Conservation (phyloP, 306 rosid species). For the Gleditsia sinensis region DNA sequence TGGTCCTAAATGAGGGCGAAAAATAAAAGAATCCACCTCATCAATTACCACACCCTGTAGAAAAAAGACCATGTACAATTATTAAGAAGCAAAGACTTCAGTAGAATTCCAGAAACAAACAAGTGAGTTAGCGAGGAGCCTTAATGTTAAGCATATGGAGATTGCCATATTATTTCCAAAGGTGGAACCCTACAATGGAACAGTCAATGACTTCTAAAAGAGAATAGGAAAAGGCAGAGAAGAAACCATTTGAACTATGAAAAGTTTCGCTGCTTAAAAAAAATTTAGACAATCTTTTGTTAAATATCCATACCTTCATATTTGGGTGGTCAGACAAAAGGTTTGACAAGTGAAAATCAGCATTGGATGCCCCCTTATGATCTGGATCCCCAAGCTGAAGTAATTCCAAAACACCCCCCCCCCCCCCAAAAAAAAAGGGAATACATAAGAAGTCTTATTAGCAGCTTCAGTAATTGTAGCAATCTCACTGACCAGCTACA, state of each 20-base stretch:
- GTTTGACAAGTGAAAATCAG: slow-evolving; percentile 87
- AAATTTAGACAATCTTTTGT: not conserved
- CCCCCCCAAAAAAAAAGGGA: not conserved
- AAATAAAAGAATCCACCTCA: slow-evolving; percentile 94
- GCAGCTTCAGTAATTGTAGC: slow-evolving; percentile 16
- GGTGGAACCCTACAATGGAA: not conserved
- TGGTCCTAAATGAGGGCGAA: slow-evolving; percentile 83
- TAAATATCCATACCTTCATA: slow-evolving; percentile 69
- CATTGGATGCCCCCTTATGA: slow-evolving; percentile 90
- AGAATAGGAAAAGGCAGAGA: not conserved
- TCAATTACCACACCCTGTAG: slow-evolving; percentile 85
- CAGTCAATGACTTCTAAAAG: not conserved
- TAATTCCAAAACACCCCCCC: slow-evolving; percentile 31
- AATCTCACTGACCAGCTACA: slow-evolving; percentile 12
- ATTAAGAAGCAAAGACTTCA: slow-evolving; percentile 13
- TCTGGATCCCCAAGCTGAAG: slow-evolving; percentile 97
- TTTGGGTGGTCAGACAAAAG: slow-evolving; percentile 91
- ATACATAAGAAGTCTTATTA: not conserved
- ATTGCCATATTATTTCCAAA: not conserved
- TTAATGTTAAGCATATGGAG: not conserved
- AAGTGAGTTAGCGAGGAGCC: not conserved
- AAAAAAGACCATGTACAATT: not conserved
- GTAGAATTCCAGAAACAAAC: not conserved
- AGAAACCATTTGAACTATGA: slow-evolving; percentile 6
- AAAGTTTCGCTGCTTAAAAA: too few species aligned